Base-by-base conservation (phyloP, 148 eudicot species). In the Diospyros lotus region DNA sequence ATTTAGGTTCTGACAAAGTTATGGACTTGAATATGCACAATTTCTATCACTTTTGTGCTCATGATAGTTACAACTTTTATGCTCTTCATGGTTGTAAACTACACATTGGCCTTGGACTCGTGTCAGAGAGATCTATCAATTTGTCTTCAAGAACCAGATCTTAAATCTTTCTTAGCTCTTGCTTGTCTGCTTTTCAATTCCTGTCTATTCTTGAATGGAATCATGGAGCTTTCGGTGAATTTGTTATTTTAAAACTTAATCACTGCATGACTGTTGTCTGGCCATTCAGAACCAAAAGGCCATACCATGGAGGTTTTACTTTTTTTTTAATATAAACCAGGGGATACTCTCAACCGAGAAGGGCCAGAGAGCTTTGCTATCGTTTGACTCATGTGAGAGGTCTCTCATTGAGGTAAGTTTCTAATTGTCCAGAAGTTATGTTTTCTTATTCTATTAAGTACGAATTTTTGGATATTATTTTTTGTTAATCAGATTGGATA, bases 281-380 rank as follows among this genome's bases (percentile, higher is more conserved):
- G 11, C 48, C 48, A 8, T 54, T 45, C 14, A 13, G 9, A 15
- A 44, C 4, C 1, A 60, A 40, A 64, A 9, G 68, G 46, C 41
- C 55, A 12, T 66, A 42, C 8, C 9, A 39, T 63, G 58, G 54
- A 45, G 46, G n/a, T 75, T 54, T 69, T 12, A 11, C 55, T 59
- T 9, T 0, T 28, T 28, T 68, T 41, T 52, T 71, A 53, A 55
- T 61, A 70, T 70, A 70, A 54, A 52, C 28, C 89, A 95, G 98
- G 99, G 99, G 61, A 84, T 96, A 81, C 91, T 96, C 54, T 89
- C 97, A 4, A 96, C 99, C 58, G 97, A 93, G 78, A 91, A 84
- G 76, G 99, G 99, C 63, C 91, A 85, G 67, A 85, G 85, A 73
- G 86, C 91, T 72, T 76, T 96, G 61, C 66, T 64, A 71, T 85